phyloP scores from a whole-genome alignment of 768 basidiomycete genomes.

The Trametes cingulata region DNA sequence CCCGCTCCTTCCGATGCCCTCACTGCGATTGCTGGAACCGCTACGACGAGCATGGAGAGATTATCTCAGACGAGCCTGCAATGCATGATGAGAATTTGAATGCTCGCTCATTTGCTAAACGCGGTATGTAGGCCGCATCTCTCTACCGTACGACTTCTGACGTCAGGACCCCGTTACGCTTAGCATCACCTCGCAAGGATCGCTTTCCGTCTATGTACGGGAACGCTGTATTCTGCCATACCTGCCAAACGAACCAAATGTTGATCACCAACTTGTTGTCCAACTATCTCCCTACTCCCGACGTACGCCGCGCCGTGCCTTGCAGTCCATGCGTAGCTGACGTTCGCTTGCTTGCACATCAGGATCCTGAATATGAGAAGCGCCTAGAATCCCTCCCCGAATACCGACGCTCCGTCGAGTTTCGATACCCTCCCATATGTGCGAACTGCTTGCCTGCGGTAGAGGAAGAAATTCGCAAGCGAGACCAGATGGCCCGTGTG shows the following conservation, averaged over 20 bases:
- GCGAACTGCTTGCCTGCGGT: slow-evolving; percentile 71
- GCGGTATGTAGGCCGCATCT: slow-evolving; percentile 48
- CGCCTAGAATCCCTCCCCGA: slow-evolving; percentile 65
- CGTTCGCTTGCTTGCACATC: slow-evolving; percentile 10
- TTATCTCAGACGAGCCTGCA: slow-evolving; percentile 82
- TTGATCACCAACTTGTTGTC: slow-evolving; percentile 84
- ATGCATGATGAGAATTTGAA: slow-evolving; percentile 85
- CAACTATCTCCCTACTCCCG: slow-evolving; percentile 81
- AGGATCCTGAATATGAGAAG: slow-evolving; percentile 73
- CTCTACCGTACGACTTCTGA: background rate
- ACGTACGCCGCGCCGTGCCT: slow-evolving; percentile 46
- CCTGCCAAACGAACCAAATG: slow-evolving; percentile 92
- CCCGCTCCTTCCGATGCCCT: slow-evolving; percentile 63
- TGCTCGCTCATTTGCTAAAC: slow-evolving; percentile 62
- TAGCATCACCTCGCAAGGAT: slow-evolving; percentile 71
- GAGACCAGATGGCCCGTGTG: slow-evolving; percentile 80
- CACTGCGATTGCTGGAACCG: slow-evolving; percentile 76
- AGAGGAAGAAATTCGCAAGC: slow-evolving; percentile 75
- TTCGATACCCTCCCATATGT: slow-evolving; percentile 89
- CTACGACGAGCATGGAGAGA: slow-evolving; percentile 70
- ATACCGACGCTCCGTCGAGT: slow-evolving; percentile 74
- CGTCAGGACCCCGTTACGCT: background rate
- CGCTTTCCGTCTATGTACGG: slow-evolving; percentile 63
- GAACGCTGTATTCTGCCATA: slow-evolving; percentile 75
- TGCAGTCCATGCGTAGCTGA: background rate